phyloP scores from a whole-genome alignment of 2,329 filamentous ascomycete species.

The Hypoxylon sp. region DNA sequence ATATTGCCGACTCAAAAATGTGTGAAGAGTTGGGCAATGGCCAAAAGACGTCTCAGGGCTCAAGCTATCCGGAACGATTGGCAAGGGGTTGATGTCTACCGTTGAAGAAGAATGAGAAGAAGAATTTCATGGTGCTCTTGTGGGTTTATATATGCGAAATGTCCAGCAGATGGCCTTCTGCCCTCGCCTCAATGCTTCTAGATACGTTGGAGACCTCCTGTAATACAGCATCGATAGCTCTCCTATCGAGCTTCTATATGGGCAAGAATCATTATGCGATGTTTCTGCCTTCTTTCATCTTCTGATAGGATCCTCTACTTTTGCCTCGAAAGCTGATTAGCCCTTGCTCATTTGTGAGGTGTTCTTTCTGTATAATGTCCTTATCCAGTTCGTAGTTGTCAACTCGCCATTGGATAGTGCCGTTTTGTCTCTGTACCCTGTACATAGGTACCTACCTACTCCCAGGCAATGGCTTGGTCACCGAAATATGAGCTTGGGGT shows the following conservation, averaged over 20 bases:
- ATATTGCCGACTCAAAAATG: background rate
- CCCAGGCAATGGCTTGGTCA: background rate
- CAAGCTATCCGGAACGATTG: background rate
- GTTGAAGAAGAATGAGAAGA: background rate
- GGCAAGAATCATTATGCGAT: no score
- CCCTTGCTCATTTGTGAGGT: constrained; percentile 2
- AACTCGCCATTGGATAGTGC: background rate
- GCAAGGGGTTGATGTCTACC: background rate
- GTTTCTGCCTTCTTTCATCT: no score
- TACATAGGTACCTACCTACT: background rate
- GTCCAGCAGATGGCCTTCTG: background rate
- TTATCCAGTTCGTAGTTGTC: background rate
- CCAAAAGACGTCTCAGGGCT: background rate
- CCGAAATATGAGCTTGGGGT: background rate
- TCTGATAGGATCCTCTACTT: constrained; percentile 10
- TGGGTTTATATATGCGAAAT: background rate
- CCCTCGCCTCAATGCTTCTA: no score
- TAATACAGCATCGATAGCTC: no score
- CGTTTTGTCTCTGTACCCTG: constrained; percentile 9
- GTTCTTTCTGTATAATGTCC: no score
- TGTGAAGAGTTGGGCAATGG: background rate
- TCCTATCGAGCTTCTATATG: background rate
- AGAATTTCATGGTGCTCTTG: no score
- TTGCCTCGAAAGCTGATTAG: constrained; percentile 7
- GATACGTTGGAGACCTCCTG: no score